Evolutionary conservation across 345 rosid genomes (phyloP).

Genomic region (Cardiospermum halicacabum): DNA sequence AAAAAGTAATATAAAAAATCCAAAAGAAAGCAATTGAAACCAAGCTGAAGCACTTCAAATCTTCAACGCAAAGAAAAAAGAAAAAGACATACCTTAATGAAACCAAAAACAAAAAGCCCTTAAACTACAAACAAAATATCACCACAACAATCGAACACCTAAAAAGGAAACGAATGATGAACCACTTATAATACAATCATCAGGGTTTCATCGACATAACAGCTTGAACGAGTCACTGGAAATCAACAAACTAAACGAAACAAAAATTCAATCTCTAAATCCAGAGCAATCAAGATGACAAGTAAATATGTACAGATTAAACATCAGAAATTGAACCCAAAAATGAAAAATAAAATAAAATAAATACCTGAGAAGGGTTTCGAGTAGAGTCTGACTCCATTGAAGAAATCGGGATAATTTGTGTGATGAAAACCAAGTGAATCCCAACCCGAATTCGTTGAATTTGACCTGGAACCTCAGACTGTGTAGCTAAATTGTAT

Average conservation of each 20-base stretch:
- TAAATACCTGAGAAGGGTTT: constrained; percentile 34
- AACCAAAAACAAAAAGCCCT: not conserved
- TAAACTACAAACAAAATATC: not conserved
- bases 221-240: not conserved
- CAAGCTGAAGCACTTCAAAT: not conserved
- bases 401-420: not conserved
- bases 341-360: not conserved
- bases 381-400: constrained; percentile 49
- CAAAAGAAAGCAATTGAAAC: not conserved
- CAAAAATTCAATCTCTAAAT: not conserved
- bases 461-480: not conserved
- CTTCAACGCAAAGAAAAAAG: too few species aligned
- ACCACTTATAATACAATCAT: not conserved
- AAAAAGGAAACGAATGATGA: not conserved
- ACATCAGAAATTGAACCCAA: not conserved
- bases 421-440: not conserved
- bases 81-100: too few species aligned
- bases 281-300: not conserved
- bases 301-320: not conserved
- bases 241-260: not conserved
- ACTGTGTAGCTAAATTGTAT: not conserved
- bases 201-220: not conserved
- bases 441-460: not conserved
- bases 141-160: not conserved
- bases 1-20: not conserved